These are phyloP conservation scores for Eleusine indica DNA, from an alignment of 176 grass and related monocot species.

Conservation along the genomic window DNA sequence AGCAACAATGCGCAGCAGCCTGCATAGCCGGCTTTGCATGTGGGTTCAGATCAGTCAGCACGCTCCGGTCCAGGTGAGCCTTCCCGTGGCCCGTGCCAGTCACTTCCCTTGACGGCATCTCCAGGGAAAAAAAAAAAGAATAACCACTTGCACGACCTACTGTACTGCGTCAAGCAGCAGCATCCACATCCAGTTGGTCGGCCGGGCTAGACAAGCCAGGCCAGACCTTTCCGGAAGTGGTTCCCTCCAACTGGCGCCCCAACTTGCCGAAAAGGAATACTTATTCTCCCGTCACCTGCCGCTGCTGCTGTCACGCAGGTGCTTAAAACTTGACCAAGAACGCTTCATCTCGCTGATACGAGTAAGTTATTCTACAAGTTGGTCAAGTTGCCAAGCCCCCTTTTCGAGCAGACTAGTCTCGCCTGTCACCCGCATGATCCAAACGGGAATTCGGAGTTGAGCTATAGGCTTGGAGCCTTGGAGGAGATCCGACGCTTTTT, in stretches of 20 bases:
- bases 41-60: neutral
- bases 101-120: neutral
- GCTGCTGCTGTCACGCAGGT: neutral
- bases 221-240: slow-evolving; percentile 24
- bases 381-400: neutral
- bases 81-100: neutral
- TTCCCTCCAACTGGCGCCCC: slow-evolving; percentile 19
- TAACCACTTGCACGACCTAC: neutral
- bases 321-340: neutral
- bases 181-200: neutral
- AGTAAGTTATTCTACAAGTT: slow-evolving; percentile 5
- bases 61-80: neutral
- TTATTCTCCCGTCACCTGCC: neutral
- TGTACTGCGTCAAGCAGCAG: neutral
- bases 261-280: slow-evolving; percentile 10
- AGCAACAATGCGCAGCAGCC: too few relatives aligned
- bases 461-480: neutral
- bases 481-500: neutral
- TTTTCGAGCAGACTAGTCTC: neutral
- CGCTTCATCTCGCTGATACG: neutral
- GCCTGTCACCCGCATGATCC: neutral
- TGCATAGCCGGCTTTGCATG: neutral
- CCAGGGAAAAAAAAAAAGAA: neutral
- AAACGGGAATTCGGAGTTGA: neutral
- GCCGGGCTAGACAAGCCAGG: neutral